Base-by-base conservation (phyloP, 805 yeast genomes). In the Starmerella geochares region DNA sequence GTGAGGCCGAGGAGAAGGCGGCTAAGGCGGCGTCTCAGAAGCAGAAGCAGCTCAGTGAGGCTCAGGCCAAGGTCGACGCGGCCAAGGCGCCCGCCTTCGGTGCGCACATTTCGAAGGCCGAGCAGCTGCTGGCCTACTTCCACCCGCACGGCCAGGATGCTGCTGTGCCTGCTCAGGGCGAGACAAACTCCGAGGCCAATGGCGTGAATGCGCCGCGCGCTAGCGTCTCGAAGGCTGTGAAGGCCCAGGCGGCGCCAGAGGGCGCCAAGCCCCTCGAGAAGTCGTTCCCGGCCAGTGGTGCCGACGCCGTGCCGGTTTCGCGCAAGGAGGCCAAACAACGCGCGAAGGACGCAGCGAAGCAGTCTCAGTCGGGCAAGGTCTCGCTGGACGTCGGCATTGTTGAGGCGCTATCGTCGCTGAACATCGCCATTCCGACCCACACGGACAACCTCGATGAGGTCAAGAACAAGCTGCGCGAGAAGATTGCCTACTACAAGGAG, bases 341-440 rank as follows among this genome's bases (percentile, higher is more conserved):
- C 37, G 29, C 40, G 25, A 31, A 24, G 31, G 23, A 14, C 25
- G 32, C n/a, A n/a, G n/a, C 57, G 24, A 24, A 46, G 25, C 47
- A 27, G 48, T 39, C 49, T 43, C 53, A 37, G 50, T 36, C 57
- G 56, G 62, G 61, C 54, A 77, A 76, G 66, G 80, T 87, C 65
- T 74, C 80, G 50, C 76, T 92, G 59, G 90, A 87, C 65, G 83
- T 94, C 48, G 83, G 80, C 55, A 75, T 86, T 54, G 80, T 90
- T 60, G 79, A 81, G 55, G 76, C 83, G 48, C 77, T 92, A 60
- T 74, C 85, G 55, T 83, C 83, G 62, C 76, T 90, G 62, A 79
- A 80, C 49, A 76, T 90, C 56, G 72, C 83, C 42, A 76, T 88
- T 55, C 98, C 98, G 64, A 73, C 81, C 53, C 75, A 80, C 59